Conservation (phyloP, 129 eudicot genomes). For the Helianthus tuberosus region DNA sequence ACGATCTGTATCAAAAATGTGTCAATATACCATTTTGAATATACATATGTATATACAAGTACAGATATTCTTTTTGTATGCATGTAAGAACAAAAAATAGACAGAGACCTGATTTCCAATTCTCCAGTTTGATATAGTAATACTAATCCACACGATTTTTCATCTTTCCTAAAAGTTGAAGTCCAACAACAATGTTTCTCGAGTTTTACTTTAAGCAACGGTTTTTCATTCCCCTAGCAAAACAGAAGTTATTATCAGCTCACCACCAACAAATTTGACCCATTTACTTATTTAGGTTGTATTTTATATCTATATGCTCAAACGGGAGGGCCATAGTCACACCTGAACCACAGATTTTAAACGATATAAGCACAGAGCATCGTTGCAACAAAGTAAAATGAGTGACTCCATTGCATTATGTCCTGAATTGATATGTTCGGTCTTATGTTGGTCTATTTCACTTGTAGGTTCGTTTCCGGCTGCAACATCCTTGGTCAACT, state of each 20-base stretch:
- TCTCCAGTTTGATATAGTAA: conserved; percentile 77
- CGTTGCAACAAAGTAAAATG: conserved; percentile 73
- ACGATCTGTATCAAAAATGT: conserved; percentile 58
- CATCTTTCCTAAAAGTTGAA: conserved; percentile 59
- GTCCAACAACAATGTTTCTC: conserved; percentile 82
- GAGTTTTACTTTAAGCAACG: conserved; percentile 66
- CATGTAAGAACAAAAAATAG: conserved; percentile 17
- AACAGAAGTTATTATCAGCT: conserved; percentile 23
- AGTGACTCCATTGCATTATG: conserved; percentile 42
- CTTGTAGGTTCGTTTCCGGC: conserved; percentile 37
- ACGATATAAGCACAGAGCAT: conserved; percentile 52
- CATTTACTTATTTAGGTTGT: background rate
- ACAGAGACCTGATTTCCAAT: conserved; percentile 76
- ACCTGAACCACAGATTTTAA: conserved; percentile 73
- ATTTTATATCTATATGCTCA: background rate
- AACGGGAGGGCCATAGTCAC: conserved; percentile 19
- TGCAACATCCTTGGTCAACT: conserved; percentile 37
- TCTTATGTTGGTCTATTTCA: conserved; percentile 31
- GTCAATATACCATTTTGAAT: conserved; percentile 9
- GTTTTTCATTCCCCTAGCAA: conserved; percentile 65
- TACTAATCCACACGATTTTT: conserved; percentile 50
- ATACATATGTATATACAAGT: background rate
- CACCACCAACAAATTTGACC: conserved; percentile 1
- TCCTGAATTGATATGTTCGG: conserved; percentile 27
- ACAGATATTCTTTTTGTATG: conserved; percentile 2